A percentile compares a stretch with the other conserved stretches of the same genome.
Evolutionary conservation across 495 filamentous ascomycete genomes (phyloP).

Genomic region (Recurvomyces mirabilis): DNA sequence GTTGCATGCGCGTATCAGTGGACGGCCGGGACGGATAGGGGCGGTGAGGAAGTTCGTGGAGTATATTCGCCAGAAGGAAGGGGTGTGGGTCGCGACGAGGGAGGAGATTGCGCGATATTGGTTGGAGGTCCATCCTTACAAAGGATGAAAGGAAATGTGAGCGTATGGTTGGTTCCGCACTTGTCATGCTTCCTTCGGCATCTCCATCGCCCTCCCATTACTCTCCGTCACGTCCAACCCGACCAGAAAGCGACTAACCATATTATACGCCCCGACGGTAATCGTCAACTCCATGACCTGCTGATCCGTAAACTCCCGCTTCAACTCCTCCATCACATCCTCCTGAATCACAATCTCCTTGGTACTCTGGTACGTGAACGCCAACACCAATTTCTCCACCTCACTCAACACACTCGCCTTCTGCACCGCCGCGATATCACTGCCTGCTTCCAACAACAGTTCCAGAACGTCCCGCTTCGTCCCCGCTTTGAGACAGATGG

Average conservation of each 20-base stretch:
- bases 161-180: no score
- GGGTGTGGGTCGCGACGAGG: slow-evolving; percentile 40
- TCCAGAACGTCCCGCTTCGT: slow-evolving; percentile 40
- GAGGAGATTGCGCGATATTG: slow-evolving; percentile 33
- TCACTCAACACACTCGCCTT: slow-evolving; percentile 12
- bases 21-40: slow-evolving; percentile 32
- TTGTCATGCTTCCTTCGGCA: slow-evolving; percentile 11
- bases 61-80: slow-evolving; percentile 33
- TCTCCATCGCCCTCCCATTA: slow-evolving; percentile 29
- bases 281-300: slow-evolving; percentile 46
- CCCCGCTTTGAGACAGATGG: slow-evolving; percentile 30
- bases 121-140: not conserved
- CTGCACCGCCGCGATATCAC: slow-evolving; percentile 1
- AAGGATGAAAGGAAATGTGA: no score
- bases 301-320: slow-evolving; percentile 36
- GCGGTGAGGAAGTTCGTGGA: slow-evolving; percentile 37
- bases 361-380: slow-evolving; percentile 30
- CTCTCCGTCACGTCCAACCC: slow-evolving; percentile 66
- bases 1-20: slow-evolving; percentile 32
- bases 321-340: slow-evolving; percentile 34
- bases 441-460: slow-evolving; percentile 22
- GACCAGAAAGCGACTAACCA: slow-evolving; percentile 74
- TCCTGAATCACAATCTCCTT: slow-evolving; percentile 24
- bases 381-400: slow-evolving; percentile 25
- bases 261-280: slow-evolving; percentile 75